Conservation (phyloP, 345 rosid genomes). For the Citrus medica region DNA sequence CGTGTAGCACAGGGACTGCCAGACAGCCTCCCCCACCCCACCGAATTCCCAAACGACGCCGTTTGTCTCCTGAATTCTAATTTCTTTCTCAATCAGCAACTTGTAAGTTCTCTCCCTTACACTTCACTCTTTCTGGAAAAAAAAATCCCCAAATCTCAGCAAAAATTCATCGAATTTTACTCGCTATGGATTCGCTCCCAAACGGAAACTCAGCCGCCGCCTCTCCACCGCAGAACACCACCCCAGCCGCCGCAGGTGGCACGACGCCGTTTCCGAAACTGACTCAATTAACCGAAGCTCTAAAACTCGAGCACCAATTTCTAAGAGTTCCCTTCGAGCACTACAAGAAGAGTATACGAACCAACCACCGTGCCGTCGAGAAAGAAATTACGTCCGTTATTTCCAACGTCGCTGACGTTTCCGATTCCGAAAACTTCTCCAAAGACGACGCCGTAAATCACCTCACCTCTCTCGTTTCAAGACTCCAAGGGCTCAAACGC, state of each 20-base stretch:
- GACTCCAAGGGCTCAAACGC: slow-evolving; percentile 93
- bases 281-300: slow-evolving; percentile 70
- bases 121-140: background rate
- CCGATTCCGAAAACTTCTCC: slow-evolving; percentile 48
- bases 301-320: slow-evolving; percentile 89
- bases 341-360: slow-evolving; percentile 89
- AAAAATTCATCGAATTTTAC: background rate
- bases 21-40: background rate
- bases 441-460: slow-evolving; percentile 68
- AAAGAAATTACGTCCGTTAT: slow-evolving; percentile 77
- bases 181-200: slow-evolving; percentile 37
- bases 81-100: background rate
- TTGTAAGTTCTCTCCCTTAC: background rate
- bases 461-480: slow-evolving; percentile 75
- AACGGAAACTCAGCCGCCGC: slow-evolving; percentile 30
- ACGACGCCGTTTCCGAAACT: slow-evolving; percentile 45
- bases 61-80: background rate
- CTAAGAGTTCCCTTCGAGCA: slow-evolving; percentile 95
- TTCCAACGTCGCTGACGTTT: slow-evolving; percentile 54
- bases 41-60: background rate
- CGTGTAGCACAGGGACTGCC: background rate
- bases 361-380: slow-evolving; percentile 75
- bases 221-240: slow-evolving; percentile 17
- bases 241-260: slow-evolving; percentile 19
- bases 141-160: background rate